These are phyloP conservation scores for Ceratobasidium sp. DNA, from an alignment of 1,284 basidiomycete species.

Conservation along the genomic window DNA sequence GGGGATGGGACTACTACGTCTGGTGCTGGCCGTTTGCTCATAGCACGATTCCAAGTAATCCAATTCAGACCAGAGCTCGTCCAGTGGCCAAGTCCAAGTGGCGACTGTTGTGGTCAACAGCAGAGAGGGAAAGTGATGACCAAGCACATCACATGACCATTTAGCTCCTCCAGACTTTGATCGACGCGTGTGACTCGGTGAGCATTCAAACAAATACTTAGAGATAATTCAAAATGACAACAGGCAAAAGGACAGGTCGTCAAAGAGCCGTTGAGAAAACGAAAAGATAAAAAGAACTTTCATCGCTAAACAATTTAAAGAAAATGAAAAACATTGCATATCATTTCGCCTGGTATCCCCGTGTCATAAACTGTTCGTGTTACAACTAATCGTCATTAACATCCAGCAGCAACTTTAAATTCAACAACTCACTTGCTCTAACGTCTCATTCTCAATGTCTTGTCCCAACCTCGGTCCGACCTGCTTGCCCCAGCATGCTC, in stretches of 20 bases:
- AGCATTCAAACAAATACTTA: slow-evolving; percentile 14
- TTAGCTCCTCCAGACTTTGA: background rate
- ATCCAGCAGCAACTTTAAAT: background rate
- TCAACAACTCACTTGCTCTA: slow-evolving; percentile 13
- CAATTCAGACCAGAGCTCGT: slow-evolving; percentile 25
- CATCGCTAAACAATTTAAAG: slow-evolving; percentile 1
- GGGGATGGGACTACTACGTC: slow-evolving; percentile 13
- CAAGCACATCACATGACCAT: slow-evolving; percentile 22
- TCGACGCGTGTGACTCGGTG: background rate
- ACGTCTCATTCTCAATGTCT: background rate
- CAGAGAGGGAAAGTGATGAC: slow-evolving; percentile 6
- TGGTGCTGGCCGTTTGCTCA: slow-evolving; percentile 37
- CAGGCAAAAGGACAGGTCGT: slow-evolving; percentile 1
- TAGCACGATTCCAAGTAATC: slow-evolving; percentile 4
- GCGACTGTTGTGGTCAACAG: slow-evolving; percentile 37
- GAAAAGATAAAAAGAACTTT: background rate
- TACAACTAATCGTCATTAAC: background rate
- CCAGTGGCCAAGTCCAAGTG: slow-evolving; percentile 31
- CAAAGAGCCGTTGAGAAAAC: background rate
- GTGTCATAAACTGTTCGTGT: slow-evolving; percentile 11
- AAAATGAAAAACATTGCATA: background rate
- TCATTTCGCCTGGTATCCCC: slow-evolving; percentile 7
- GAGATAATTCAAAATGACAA: slow-evolving; percentile 24
- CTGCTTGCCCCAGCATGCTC: background rate
- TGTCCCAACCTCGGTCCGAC: background rate